Evolutionary conservation across 768 basidiomycete genomes (phyloP), one percentile per base, ranked within the genome.

Genomic region (Pleurotus eryngii): DNA sequence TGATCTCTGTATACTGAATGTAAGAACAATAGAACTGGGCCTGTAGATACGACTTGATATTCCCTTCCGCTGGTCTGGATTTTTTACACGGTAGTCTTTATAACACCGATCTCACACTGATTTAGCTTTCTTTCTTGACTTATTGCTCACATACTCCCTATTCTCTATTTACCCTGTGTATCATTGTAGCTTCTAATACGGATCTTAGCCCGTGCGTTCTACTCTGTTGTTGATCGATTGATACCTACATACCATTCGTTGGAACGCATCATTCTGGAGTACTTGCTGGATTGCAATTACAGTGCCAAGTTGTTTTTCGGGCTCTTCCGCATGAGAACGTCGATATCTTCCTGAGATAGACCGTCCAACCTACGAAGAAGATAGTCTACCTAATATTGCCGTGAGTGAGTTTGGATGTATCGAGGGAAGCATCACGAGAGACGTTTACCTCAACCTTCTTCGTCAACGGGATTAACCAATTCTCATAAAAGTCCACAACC

Each of bases 401-500:
- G 20, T 17, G 47, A 35, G 30, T 12, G 30, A 22, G 40, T n/a
- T 11, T 11, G 27, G 20, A 20, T 5, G 17, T 14, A 26, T 39
- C 12, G 11, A 30, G 17, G 2, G 18, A 3, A 46, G 4, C 30
- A 51, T 18, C 3, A 15, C 4, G 43, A 57, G 20, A 20, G 64
- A 74, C 1, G 56, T 80, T 47, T 68, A 96, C 96, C 92, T 99
- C 97, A 57, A 99, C 92, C 67, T 97, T 94, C 71, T 96, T 98
- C 0, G 97, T 99, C 62, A 99, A 70, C 7, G 97, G 97, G 58
- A 99, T 99, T 61, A 99, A 95, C 65, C 89, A 94, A 66, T 89
- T 90, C 68, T 95, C 87, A 67, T 99, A 99, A 60, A 99, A 71
- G 67, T 92, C 87, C 20, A 97, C 90, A 14, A 99, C 93, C 42